Evolutionary conservation across 768 basidiomycete species (phyloP), one percentile per base, ranked within the genome.

Genomic region (Sporobolomyces phaffii): DNA sequence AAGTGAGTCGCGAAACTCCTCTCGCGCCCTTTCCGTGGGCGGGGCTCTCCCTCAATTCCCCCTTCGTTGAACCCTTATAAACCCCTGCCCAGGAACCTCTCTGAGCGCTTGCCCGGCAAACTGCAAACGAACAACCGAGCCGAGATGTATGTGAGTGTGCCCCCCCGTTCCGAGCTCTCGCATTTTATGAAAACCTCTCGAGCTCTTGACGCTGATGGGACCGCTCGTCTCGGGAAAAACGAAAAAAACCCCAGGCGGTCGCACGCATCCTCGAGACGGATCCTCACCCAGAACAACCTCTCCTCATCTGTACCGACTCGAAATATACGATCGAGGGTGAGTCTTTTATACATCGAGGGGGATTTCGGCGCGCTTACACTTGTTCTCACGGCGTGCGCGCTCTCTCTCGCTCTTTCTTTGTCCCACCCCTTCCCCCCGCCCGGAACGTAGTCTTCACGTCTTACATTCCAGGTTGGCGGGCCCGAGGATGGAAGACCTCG

Each of bases 281-380:
- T 1, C 87, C 88, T 0, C 75, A 69, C 40, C 80, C 77, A 14
- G 78, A 80, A 15, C 80, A 81, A 50, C 77, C 84, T 0, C 78
- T 97, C 2, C 73, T 88, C 53, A 88, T 96, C 73, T 87, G 87
- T 72, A 87, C 89, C 0, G 93, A 97, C 77, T 96, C 92, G 0
- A 78, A 84, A 49, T 96, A 96, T 73, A 85, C 85, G 1, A 90
- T 91, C 5, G 78, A 84, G 53, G 91, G 92, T 92, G 66, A 60
- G 77, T 63, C 14, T 17, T 31, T 28, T 31, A 15, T 52, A 31
- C 11, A 28, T 24, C n/a, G n/a, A n/a, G n/a, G n/a, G n/a, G n/a
- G n/a, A 28, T 13, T 28, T 36, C 26, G 26, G 47, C 44, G 44
- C 15, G 28, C 33, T n/a, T 10, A 24, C 5, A 36, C 14, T 34